phyloP scores from a whole-genome alignment of 2,329 filamentous ascomycete genomes.

The Aciculosporium take region DNA sequence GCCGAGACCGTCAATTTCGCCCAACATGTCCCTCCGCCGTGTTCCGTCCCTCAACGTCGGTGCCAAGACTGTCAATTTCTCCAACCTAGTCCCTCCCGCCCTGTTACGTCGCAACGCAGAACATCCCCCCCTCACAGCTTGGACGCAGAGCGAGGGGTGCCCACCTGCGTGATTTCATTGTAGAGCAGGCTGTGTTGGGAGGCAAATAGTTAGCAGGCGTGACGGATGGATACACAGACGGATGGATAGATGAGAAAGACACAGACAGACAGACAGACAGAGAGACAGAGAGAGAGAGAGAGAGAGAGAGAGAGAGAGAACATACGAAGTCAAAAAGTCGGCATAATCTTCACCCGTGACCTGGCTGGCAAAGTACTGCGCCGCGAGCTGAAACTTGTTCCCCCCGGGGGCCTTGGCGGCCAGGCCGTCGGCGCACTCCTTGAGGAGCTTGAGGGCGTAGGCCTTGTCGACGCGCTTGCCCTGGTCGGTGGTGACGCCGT shows the following conservation, averaged over 20 bases:
- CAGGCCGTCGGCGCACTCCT: conserved; percentile 70
- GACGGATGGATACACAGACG: neutral
- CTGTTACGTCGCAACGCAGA: no score
- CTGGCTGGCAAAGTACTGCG: conserved; percentile 83
- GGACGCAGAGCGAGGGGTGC: conserved; percentile 44
- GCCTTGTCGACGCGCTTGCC: conserved; percentile 89
- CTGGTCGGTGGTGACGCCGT: conserved; percentile 60
- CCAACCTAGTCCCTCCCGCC: no score
- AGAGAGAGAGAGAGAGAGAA: conserved; percentile 7
- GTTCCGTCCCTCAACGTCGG: no score
- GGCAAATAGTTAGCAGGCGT: neutral
- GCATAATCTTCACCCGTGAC: conserved; percentile 96
- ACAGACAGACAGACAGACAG: neutral
- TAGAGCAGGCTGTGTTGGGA: conserved; percentile 52
- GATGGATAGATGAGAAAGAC: no score
- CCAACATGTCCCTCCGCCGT: no score
- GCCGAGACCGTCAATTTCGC: no score
- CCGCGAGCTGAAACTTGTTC: conserved; percentile 83
- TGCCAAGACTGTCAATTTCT: no score
- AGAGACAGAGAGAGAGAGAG: neutral
- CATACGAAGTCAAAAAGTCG: conserved; percentile 80
- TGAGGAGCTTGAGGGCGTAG: conserved; percentile 73
- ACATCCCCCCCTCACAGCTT: conserved; percentile 49
- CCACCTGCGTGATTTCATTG: conserved; percentile 71
- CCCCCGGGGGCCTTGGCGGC: conserved; percentile 63